Base-by-base conservation (phyloP, 306 rosid genomes). In the Hippophae rhamnoides region DNA sequence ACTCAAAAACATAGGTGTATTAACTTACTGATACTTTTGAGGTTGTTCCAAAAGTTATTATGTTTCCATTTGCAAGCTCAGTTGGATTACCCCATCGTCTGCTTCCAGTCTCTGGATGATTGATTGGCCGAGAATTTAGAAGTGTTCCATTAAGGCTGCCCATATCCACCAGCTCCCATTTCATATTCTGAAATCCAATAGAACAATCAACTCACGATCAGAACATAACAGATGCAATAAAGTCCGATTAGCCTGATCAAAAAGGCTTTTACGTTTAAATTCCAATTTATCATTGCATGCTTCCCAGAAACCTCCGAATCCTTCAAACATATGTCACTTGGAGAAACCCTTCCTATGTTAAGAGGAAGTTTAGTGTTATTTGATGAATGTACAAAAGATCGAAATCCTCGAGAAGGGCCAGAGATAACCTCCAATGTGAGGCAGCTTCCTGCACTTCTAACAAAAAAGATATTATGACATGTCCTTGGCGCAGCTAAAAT, bases 121-220 rank as follows among this genome's bases (percentile, higher is more conserved):
- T 78, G 74, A 93, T 82, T 53, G 88, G 73, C 68, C 9, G 78
- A 66, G 94, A 86, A 70, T 93, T 93, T 68, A 93, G 50, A 49
- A 82, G 72, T 41, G 97, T 93, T 63, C 99, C 99, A 74, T 93
- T 93, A 56, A 93, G 73, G 81, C 99, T 93, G 41, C 99, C 99
- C 95, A 88, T 79, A 70, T 93, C 99, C 52, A 79, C 82, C 77
- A 93, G 63, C 81, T 88, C 99, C 99, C 99, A 93, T 78, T 78
- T 93, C 95, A 78, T 69, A 69, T 55, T 82, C 97, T 93, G 84
- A 67, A 78, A 31, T 72, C 65, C 66, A 69, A 70, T 44, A 10
- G 43, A 56, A 63, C 65, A 75, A 69, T 54, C 47, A 7, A 11
- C 42, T 13, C 38, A 70, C 12, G 62, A 70, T 58, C 56, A 81